These are phyloP conservation scores for Baorangia bicolor DNA, from an alignment of 768 basidiomycete genomes.

Conservation along the genomic window DNA sequence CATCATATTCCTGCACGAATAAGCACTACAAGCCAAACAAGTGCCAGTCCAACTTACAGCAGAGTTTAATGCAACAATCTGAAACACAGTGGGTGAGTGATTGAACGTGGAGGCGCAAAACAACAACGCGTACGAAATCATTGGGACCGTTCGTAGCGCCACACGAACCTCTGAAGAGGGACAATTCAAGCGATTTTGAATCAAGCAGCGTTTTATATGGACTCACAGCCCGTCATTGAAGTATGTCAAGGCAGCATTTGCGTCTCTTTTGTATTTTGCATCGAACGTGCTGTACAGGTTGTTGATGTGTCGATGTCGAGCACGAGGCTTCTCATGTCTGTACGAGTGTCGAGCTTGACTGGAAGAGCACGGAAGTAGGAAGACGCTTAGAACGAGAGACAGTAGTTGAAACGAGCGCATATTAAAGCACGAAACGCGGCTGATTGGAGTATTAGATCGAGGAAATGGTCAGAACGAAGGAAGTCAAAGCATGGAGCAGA, in stretches of 20 bases:
- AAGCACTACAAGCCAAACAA: background rate
- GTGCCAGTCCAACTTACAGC: constrained; percentile 29
- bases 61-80: constrained; percentile 47
- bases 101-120: no score
- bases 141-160: constrained; percentile 19
- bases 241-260: constrained; percentile 25
- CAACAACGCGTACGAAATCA: constrained; percentile 26
- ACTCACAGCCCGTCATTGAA: constrained; percentile 29
- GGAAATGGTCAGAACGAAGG: background rate
- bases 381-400: constrained; percentile 22
- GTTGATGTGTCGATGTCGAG: constrained; percentile 7
- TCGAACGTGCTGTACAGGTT: background rate
- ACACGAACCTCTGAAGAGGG: constrained; percentile 42
- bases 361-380: constrained; percentile 14
- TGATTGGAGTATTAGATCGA: background rate
- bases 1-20: constrained; percentile 38
- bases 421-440: constrained; percentile 12
- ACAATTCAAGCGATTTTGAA: background rate
- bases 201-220: background rate
- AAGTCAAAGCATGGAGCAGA: background rate
- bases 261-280: constrained; percentile 17
- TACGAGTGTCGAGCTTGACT: constrained; percentile 8
- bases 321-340: constrained; percentile 10
- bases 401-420: constrained; percentile 30
- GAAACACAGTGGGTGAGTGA: background rate